Percentiles rank a stretch among this genome's conserved stretches.
phyloP scores from a whole-genome alignment of 2,329 filamentous ascomycete species.

The Tolypocladium tundrense region DNA sequence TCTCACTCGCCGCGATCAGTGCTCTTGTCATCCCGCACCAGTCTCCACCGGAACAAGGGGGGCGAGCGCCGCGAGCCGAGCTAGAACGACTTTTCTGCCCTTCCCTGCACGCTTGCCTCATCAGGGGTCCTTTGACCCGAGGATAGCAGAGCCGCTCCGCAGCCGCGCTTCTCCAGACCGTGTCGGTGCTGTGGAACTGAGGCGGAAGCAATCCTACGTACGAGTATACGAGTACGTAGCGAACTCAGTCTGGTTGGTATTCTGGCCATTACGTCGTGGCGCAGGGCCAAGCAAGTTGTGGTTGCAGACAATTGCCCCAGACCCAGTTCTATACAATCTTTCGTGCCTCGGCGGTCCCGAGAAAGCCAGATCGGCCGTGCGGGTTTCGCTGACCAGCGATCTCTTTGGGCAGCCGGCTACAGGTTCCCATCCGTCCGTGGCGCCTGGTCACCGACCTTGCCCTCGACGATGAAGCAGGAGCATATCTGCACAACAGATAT shows the following conservation, averaged over 20 bases:
- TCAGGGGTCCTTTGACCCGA: not conserved
- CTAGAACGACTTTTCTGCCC: constrained; percentile 3
- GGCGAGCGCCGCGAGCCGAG: not conserved
- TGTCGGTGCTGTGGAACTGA: too few relatives aligned
- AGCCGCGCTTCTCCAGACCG: not conserved
- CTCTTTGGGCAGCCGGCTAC: not conserved
- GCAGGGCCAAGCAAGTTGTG: not conserved
- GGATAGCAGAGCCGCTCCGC: not conserved
- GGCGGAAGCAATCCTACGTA: not conserved
- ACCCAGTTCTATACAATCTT: not conserved
- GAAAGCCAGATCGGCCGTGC: not conserved
- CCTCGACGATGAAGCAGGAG: not conserved
- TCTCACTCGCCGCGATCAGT: not conserved
- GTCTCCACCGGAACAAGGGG: not conserved
- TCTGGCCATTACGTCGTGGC: not conserved
- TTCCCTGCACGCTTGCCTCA: not conserved
- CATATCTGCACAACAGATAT: not conserved
- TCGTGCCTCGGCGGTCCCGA: not conserved
- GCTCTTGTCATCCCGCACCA: not conserved
- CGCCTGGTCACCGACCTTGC: not conserved
- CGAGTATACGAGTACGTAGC: not conserved
- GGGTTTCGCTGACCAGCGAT: not conserved
- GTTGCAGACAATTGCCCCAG: not conserved
- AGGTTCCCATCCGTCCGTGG: not conserved
- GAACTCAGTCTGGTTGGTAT: not conserved